A percentile compares a stretch with the other conserved stretches of the same genome.
These are phyloP conservation scores for Ophiobolus disseminans DNA, from an alignment of 2,329 filamentous ascomycete genomes.

Conservation along the genomic window DNA sequence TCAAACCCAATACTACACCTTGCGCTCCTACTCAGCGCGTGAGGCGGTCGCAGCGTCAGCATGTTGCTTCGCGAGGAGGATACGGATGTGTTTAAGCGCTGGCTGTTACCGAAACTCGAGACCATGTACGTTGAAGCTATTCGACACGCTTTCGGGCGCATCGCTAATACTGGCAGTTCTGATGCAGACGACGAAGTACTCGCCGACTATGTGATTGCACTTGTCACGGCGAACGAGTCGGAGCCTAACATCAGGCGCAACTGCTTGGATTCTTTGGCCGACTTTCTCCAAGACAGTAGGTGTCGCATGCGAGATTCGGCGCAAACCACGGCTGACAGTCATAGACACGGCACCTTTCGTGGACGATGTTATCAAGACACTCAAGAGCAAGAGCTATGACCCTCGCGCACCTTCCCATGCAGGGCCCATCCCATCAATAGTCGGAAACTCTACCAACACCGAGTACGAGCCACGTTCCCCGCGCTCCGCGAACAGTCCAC, in stretches of 20 bases:
- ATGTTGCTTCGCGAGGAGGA: conserved; percentile 65
- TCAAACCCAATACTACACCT: conserved; percentile 1
- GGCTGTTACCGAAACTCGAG: conserved; percentile 79
- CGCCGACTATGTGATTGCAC: conserved; percentile 82
- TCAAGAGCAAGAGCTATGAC: conserved; percentile 61
- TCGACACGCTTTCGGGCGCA: background rate
- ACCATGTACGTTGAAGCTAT: conserved; percentile 66
- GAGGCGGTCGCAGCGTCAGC: conserved; percentile 11
- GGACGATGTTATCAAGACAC: conserved; percentile 71
- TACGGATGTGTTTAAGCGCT: conserved; percentile 69
- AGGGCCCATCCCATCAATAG: conserved; percentile 31
- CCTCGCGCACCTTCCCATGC: conserved; percentile 41
- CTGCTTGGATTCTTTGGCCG: conserved; percentile 74
- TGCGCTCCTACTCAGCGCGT: conserved; percentile 6
- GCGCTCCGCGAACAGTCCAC: conserved; percentile 27
- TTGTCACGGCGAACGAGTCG: conserved; percentile 70
- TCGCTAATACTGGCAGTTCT: conserved; percentile 59
- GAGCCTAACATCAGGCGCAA: conserved; percentile 69
- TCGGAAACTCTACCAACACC: conserved; percentile 26
- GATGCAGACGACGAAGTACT: conserved; percentile 83
- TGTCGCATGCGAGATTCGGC: conserved; percentile 10
- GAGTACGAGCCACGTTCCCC: conserved; percentile 26
- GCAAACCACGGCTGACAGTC: conserved; percentile 13
- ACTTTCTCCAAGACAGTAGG: conserved; percentile 75
- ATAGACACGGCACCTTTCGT: conserved; percentile 69